A percentile compares a stretch with the other conserved stretches of the same genome.
phyloP scores from a whole-genome alignment of 192 early-diverging fungal genomes.

The Coemansia sp. region DNA sequence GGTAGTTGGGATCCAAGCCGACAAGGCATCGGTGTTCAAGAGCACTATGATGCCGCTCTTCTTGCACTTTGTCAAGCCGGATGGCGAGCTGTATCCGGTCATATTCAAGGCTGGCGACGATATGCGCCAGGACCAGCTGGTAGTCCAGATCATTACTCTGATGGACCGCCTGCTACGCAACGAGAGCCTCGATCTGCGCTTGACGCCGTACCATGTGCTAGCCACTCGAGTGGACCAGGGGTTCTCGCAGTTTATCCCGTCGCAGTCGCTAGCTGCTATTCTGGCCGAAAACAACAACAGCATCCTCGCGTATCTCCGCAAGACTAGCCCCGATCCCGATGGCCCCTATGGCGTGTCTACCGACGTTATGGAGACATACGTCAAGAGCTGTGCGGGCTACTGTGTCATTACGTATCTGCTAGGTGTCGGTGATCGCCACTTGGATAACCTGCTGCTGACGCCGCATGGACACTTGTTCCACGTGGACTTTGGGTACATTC shows the following conservation, averaged over 20 bases:
- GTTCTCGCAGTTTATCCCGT: slow-evolving; percentile 92
- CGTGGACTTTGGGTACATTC: slow-evolving; percentile 98
- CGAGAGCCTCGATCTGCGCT: slow-evolving; percentile 90
- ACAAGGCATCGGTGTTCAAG: slow-evolving; percentile 84
- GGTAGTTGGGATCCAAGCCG: slow-evolving; percentile 83
- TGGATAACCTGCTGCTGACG: slow-evolving; percentile 94
- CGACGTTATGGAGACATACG: slow-evolving; percentile 91
- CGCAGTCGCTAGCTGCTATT: slow-evolving; percentile 83
- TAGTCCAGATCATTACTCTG: slow-evolving; percentile 94
- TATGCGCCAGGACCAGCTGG: slow-evolving; percentile 94
- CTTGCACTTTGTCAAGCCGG: slow-evolving; percentile 77
- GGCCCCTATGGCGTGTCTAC: slow-evolving; percentile 67
- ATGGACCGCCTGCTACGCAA: slow-evolving; percentile 95
- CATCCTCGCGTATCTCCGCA: slow-evolving; percentile 75
- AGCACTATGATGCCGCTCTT: slow-evolving; percentile 84
- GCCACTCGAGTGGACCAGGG: slow-evolving; percentile 95
- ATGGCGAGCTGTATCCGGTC: slow-evolving; percentile 87
- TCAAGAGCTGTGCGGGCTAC: slow-evolving; percentile 96
- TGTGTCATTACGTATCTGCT: slow-evolving; percentile 98
- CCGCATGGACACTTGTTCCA: slow-evolving; percentile 89
- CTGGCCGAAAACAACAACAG: slow-evolving; percentile 83
- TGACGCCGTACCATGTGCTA: slow-evolving; percentile 95
- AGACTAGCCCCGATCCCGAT: slow-evolving; percentile 66
- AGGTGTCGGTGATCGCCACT: slow-evolving; percentile 96
- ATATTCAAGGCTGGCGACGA: slow-evolving; percentile 99